Conservation (phyloP, 1,139 yeast genomes). For the Schwanniomyces etchellsii region DNA sequence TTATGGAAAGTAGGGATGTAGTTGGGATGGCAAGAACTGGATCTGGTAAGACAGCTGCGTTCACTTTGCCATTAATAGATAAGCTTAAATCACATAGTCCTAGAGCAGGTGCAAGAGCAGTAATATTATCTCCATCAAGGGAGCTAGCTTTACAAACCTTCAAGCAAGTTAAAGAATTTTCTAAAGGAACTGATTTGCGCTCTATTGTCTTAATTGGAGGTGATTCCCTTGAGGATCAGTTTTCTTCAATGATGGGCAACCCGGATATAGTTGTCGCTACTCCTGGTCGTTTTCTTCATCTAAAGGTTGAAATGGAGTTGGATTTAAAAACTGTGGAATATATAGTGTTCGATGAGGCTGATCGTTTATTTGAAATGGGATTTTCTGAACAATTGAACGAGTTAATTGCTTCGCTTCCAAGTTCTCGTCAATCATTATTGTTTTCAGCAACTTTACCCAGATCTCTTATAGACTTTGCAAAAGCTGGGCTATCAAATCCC, state of each 20-base stretch:
- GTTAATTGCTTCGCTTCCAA: conserved; percentile 75
- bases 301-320: conserved; percentile 90
- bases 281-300: conserved; percentile 94
- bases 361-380: conserved; percentile 94
- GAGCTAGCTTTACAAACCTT: conserved; percentile 91
- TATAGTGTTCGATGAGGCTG: conserved; percentile 97
- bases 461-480: conserved; percentile 90
- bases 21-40: conserved; percentile 99
- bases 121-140: conserved; percentile 86
- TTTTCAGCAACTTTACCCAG: conserved; percentile 95
- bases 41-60: conserved; percentile 98
- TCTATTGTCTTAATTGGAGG: conserved; percentile 88
- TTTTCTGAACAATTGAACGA: conserved; percentile 93
- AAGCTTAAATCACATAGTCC: conserved; percentile 78
- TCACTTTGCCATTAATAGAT: conserved; percentile 88
- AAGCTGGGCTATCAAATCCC: conserved; percentile 91
- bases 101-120: conserved; percentile 78
- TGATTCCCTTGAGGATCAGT: conserved; percentile 94
- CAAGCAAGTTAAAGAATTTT: conserved; percentile 83
- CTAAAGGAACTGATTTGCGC: conserved; percentile 78
- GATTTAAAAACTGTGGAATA: conserved; percentile 81
- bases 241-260: conserved; percentile 83
- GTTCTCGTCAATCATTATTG: conserved; percentile 77
- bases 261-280: conserved; percentile 97
- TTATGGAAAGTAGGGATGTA: conserved; percentile 83